Base-by-base conservation (phyloP, 306 rosid genomes). In the Carpinus fangiana region DNA sequence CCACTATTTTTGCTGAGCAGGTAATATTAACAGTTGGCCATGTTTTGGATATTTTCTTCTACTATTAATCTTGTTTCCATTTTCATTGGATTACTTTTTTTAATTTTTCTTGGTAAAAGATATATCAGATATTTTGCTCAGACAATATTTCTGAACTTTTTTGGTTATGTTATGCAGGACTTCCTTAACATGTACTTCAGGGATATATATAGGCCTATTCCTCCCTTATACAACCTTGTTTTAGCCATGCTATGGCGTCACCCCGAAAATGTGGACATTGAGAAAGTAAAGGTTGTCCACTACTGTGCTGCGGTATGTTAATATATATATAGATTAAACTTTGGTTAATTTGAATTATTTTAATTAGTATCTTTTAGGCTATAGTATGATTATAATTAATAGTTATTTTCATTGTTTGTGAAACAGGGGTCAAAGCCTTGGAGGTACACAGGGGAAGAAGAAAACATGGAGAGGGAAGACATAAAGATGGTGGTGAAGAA, bases 111-210 rank as follows among this genome's bases (percentile, higher is more conserved):
- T 31, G 34, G 2, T 31, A 31, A 31, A 31, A 53, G 20, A 17
- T 17, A 23, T 23, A 23, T 23, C 26, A 23, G 26, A 23, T 23
- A 23, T 23, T 23, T 23, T 23, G 26, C 1, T 23, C 26, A 23
- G 26, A 23, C 26, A 53, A 16, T 53, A 28, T 1, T 31, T 62
- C 12, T 64, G 14, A 13, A 64, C 34, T 64, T 64, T 8, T 12
- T 17, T 46, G 7, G 6, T 52, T 26, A 48, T 54, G 50, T 56
- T 36, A 75, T 52, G 52, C 75, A 88, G 91, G 93, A 89, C 76
- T 89, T 91, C 86, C 82, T 89, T 81, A 91, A 91, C 66, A 87
- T 86, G 96, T 89, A 84, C 84, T 91, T 91, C 77, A 65, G 80
- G 57, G 73, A 87, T 5, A 84, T 12, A 4, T 89, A 82, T 76